Base-by-base conservation (phyloP, 306 rosid species). In the Gillenia trifoliata region DNA sequence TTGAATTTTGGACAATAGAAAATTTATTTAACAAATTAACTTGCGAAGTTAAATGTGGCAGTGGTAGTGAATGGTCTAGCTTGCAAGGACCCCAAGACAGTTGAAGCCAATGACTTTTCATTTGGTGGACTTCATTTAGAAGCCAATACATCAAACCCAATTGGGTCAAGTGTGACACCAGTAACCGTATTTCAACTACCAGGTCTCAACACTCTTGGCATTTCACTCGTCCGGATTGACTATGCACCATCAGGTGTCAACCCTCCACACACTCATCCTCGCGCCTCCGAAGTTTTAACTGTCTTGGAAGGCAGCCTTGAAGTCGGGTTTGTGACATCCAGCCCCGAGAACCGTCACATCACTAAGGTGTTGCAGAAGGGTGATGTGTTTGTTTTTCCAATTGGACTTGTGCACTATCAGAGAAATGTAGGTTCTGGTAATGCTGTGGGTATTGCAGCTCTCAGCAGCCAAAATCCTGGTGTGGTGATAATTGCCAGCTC, bases 181-280 rank as follows among this genome's bases (percentile, higher is more conserved):
- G 79, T 62, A 4, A 75, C 79, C 3, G 81, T n/a, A 4, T 11
- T 22, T 25, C 81, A 79, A 33, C 64, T 83, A n/a, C 79, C 73
- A 1, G 84, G 86, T 9, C 76, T 83, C 29, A 83, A 83, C 81
- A 79, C 86, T 10, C n/a, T 83, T 0, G 84, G 77, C 16, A 76
- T 83, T 60, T 83, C 86, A 16, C 77, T 83, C 2, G 73, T 74
- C 0, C 81, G 86, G 29, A 34, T 83, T 0, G 86, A 83, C 70
- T 83, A 75, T 11, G 76, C 79, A 12, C 76, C 81, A 0, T 57
- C 66, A 17, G 86, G 86, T 0, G 30, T 76, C 70, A 83, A 83
- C 73, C 81, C 86, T 62, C 86, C 83, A 13, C 86, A 83, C 79
- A 83, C 81, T 55, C 86, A 83, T 64, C 86, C 86, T 34, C 83